Base-by-base conservation (phyloP, 208 protist genomes). In the Acanthamoeba lenticulata region DNA sequence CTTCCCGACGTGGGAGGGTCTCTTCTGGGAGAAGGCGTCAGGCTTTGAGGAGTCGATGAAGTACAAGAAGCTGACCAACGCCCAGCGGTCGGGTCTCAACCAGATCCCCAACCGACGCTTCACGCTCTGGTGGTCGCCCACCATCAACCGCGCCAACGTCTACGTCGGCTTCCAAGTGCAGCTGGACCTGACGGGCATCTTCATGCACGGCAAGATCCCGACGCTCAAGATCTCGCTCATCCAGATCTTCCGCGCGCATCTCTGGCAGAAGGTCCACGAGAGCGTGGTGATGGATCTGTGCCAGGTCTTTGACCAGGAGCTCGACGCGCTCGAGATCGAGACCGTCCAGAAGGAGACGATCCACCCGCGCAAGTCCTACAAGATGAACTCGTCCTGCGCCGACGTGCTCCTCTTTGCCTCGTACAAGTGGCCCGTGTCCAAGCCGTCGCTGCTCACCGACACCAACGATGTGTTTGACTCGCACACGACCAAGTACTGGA, bases 181-280 rank as follows among this genome's bases (percentile, higher is more conserved):
- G 97, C 98, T 99, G 15, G 99, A 99, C 96, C 98, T 99, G 24
- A 99, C 99, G 40, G 99, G 99, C 95, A 99, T 99, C 89, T 99
- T 99, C 96, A 99, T 99, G 99, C 99, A 99, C 96, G 99, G 99
- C 94, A 99, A 99, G 97, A 99, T 99, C 67, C 99, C 99, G 90
- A 99, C 99, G 0, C 98, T 99, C 62, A 99, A 99, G 96, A 99
- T 99, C 95, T 99, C 99, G 9, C 97, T 99, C 45, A 99, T 99
- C 95, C 99, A 99, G 97, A 99, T 99, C 95, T 99, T 99, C 98
- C 98, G 99, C 94, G 99, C 99, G 27, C 99, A 99, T 96, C 96
- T 99, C 94, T 99, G 99, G 99, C 99, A 99, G 97, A 99, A 99
- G 97, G 99, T 99, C 81, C 99, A 99, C 97, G 99, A 99, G 92